phyloP scores from a whole-genome alignment of 805 yeast species.

The Clavispora phyllophila region DNA sequence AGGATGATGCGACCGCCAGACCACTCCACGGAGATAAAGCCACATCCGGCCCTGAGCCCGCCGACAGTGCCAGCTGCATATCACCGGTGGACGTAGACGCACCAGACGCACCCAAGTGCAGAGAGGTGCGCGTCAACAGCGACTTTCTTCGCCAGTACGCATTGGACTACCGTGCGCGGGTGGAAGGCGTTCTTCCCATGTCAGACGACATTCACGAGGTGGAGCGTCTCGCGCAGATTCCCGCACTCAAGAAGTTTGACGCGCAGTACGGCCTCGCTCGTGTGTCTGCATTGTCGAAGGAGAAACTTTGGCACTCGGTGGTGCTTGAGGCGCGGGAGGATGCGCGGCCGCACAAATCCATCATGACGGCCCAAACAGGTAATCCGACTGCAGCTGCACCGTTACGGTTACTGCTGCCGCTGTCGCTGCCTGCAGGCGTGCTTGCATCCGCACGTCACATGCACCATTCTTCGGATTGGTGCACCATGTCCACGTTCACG shows the following conservation, averaged over 20 bases:
- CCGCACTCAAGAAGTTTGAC: constrained; percentile 2
- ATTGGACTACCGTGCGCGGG: constrained; percentile 13
- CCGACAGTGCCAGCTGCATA: not conserved
- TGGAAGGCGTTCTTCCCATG: constrained; percentile 5
- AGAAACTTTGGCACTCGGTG: constrained; percentile 25
- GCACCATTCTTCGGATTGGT: constrained; percentile 7
- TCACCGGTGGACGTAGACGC: not conserved
- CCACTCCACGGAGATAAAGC: not conserved
- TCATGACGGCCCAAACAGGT: constrained; percentile 21
- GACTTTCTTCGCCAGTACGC: constrained; percentile 15
- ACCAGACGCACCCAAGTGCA: not conserved
- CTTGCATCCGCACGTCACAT: constrained; percentile 11
- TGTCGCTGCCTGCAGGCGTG: constrained; percentile 34
- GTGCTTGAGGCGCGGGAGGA: constrained; percentile 50
- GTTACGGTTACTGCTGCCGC: constrained; percentile 10
- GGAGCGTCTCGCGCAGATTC: constrained; percentile 2
- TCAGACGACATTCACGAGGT: constrained; percentile 3
- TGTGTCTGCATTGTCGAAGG: constrained; percentile 11
- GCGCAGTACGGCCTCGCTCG: not conserved
- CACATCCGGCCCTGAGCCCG: not conserved
- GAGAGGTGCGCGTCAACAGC: constrained; percentile 14
- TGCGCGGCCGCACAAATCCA: constrained; percentile 16
- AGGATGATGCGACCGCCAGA: not conserved
- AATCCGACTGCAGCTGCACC: constrained; percentile 23
- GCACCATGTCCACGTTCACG: constrained; percentile 11